phyloP scores from a whole-genome alignment of 2,329 filamentous ascomycete species.

The Phyllosticta citribraziliensis region DNA sequence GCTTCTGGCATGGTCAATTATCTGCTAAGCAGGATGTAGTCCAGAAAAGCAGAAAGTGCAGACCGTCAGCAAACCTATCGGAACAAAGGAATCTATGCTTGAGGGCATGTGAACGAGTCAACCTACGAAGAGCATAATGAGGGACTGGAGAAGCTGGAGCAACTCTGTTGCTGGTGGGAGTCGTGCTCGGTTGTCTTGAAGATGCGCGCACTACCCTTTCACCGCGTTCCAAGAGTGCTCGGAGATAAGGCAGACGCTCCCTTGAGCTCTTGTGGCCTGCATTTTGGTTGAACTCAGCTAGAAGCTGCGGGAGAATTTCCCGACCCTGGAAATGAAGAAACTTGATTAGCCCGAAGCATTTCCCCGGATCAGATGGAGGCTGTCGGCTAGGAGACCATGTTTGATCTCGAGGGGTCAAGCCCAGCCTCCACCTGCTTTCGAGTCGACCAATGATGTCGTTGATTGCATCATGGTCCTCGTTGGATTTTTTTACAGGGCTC shows the following conservation, averaged over 20 bases:
- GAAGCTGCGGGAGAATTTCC: conserved; percentile 13
- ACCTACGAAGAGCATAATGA: background rate
- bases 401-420: conserved; percentile 5
- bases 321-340: conserved; percentile 13
- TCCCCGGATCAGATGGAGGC: conserved; percentile 11
- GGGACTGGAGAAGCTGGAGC: background rate
- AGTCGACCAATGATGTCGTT: background rate
- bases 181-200: background rate
- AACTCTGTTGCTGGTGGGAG: background rate
- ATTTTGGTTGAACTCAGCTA: conserved; percentile 14
- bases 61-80: background rate
- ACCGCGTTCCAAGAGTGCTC: conserved; percentile 12
- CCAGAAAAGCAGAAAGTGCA: background rate
- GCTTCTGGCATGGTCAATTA: background rate
- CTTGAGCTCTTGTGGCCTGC: conserved; percentile 7
- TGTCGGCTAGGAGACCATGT: conserved; percentile 18
- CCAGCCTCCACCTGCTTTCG: background rate
- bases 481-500: background rate
- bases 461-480: background rate
- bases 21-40: background rate
- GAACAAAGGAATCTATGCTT: background rate
- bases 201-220: background rate
- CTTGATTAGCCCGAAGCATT: conserved; percentile 15
- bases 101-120: background rate
- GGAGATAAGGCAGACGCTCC: conserved; percentile 12